Base-by-base conservation (phyloP, 768 basidiomycete genomes). In the Pleurotus eryngii region DNA sequence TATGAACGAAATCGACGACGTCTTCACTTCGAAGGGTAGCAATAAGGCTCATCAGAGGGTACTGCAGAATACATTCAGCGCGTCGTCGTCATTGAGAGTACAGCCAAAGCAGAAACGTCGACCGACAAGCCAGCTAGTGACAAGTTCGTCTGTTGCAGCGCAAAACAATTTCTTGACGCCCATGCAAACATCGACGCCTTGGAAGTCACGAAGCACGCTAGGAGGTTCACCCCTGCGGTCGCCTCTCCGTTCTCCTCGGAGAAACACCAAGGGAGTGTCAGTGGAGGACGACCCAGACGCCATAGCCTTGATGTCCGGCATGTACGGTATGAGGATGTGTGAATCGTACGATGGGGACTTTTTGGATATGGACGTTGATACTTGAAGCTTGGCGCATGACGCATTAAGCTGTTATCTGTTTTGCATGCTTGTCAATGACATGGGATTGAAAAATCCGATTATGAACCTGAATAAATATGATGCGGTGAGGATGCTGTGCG, bases 281-380 rank as follows among this genome's bases (percentile, higher is more conserved):
- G 11, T 18, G 12, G 51, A 54, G 18, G 51, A 42, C 18, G 38
- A 38, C 24, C n/a, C 39, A 42, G 24, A 18, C 11, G 51, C n/a
- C n/a, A 30, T 37, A 20, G 51, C 18, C n/a, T 12, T 18, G 17
- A 39, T 54, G 22, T 42, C 38, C 9, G 39, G 39, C 3, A 17
- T 54, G 39, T 54, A 54, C 24, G 51, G 39, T 17, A 45, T 22
- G 39, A 40, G 42, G 22, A 54, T 54, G 51, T 54, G 51, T 26
- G 51, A 54, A 26, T 54, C 51, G 22, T 54, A 54, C 39, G 51
- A 54, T 54, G 51, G 51, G 15, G 39, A 54, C n/a, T 54, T 54
- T 9, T 37, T 54, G 20, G 51, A 54, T n/a, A 54, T 54, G 51
- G 51, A 54, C 24, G 2, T 42, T 54, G 42, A 39, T 9, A 11